These are phyloP conservation scores for Apophysomyces elegans DNA, from an alignment of 371 early-diverging fungal genomes.

Conservation along the genomic window DNA sequence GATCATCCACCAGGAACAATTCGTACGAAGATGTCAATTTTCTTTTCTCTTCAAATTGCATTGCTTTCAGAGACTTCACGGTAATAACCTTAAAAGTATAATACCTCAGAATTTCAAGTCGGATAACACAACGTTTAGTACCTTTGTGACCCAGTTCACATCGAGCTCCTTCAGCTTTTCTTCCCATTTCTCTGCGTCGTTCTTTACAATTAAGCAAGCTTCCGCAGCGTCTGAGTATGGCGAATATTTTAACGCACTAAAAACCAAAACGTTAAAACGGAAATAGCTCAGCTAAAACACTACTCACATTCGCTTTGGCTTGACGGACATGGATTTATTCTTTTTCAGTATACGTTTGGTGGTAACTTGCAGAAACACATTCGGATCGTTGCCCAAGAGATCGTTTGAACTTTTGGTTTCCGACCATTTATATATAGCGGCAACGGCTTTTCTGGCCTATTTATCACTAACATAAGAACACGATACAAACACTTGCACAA, in stretches of 20 bases:
- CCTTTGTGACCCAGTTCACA: slow-evolving; percentile 54
- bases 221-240: slow-evolving; percentile 12
- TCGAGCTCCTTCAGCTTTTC: slow-evolving; percentile 56
- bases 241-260: slow-evolving; percentile 18
- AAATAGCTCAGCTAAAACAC: background rate
- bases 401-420: slow-evolving; percentile 15
- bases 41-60: slow-evolving; percentile 78
- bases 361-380: slow-evolving; percentile 14
- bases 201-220: slow-evolving; percentile 82
- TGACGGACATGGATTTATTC: slow-evolving; percentile 2
- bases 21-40: slow-evolving; percentile 67
- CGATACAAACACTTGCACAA: no score
- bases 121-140: slow-evolving; percentile 21
- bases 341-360: slow-evolving; percentile 14
- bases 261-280: background rate
- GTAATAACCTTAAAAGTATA: slow-evolving; percentile 42
- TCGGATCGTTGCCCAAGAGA: slow-evolving; percentile 15
- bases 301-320: slow-evolving; percentile 18
- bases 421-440: slow-evolving; percentile 12
- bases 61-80: slow-evolving; percentile 76
- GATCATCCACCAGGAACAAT: slow-evolving; percentile 79
- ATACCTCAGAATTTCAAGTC: background rate
- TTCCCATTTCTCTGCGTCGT: slow-evolving; percentile 69
- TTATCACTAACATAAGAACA: background rate
- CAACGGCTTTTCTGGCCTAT: slow-evolving; percentile 14